Conservation (phyloP, 805 yeast genomes). For the Hanseniaspora lachancei region DNA sequence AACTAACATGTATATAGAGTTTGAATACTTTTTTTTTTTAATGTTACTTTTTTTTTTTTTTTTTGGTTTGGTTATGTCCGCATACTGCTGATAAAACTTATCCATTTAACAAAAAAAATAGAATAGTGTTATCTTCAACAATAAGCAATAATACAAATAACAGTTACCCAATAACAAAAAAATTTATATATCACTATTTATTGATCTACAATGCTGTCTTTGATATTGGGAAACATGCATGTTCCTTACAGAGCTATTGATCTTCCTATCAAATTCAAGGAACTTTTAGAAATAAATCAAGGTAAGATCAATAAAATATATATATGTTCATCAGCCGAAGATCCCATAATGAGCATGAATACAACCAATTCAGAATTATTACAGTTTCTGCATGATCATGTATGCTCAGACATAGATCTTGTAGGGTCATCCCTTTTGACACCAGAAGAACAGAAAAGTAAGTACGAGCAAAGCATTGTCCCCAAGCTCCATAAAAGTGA, state of each 20-base stretch:
- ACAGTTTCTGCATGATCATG: conserved; percentile 1
- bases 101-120: neutral
- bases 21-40: neutral
- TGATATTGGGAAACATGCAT: conserved; percentile 81
- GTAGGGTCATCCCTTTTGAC: neutral
- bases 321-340: conserved; percentile 9
- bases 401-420: conserved; percentile 1
- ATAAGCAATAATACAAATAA: no score
- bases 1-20: neutral
- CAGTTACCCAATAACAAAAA: neutral
- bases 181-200: neutral
- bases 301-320: conserved; percentile 12
- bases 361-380: neutral
- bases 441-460: neutral
- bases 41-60: no score
- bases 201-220: conserved; percentile 39
- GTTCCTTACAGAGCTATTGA: conserved; percentile 76
- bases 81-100: neutral
- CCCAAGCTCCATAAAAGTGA: neutral
- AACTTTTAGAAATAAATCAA: conserved; percentile 30
- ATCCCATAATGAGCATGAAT: neutral
- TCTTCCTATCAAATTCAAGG: conserved; percentile 45
- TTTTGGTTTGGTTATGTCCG: neutral
- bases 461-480: neutral
- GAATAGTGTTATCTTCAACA: neutral